Percentiles rank a stretch among this genome's conserved stretches.
phyloP scores from a whole-genome alignment of 768 basidiomycete species.

The Dioszegia aurantiaca region DNA sequence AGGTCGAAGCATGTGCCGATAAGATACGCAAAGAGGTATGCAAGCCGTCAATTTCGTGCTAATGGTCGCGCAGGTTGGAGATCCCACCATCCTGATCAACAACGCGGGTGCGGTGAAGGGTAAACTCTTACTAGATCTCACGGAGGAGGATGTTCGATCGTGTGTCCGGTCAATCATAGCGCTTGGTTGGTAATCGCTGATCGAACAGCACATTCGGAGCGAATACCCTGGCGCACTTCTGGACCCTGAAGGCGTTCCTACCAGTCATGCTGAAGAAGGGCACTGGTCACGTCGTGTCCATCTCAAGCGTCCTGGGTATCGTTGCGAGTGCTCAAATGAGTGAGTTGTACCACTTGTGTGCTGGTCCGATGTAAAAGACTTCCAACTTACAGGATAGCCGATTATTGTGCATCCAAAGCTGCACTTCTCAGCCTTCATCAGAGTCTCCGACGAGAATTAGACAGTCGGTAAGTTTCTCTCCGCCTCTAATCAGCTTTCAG shows the following conservation, averaged over 20 bases:
- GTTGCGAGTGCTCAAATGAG: conserved; percentile 72
- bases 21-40: conserved; percentile 73
- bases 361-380: background rate
- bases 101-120: conserved; percentile 94
- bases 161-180: conserved; percentile 60
- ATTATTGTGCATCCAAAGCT: conserved; percentile 90
- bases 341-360: conserved; percentile 53
- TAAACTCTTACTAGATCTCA: conserved; percentile 75
- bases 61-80: conserved; percentile 63
- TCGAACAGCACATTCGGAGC: conserved; percentile 74
- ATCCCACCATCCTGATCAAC: conserved; percentile 86
- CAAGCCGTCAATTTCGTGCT: background rate
- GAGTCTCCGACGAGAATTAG: conserved; percentile 81
- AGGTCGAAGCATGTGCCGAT: conserved; percentile 72
- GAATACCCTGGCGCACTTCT: conserved; percentile 85
- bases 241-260: conserved; percentile 87
- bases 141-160: conserved; percentile 65
- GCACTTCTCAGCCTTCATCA: conserved; percentile 78
- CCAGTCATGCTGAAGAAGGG: conserved; percentile 77
- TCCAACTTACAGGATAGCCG: conserved; percentile 57
- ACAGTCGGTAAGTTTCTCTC: conserved; percentile 60
- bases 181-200: background rate
- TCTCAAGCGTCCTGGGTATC: conserved; percentile 72
- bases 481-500: no score
- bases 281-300: conserved; percentile 80